Evolutionary conservation across 169 alveolate genomes (phyloP).

Genomic region (Eimeria tenella): DNA sequence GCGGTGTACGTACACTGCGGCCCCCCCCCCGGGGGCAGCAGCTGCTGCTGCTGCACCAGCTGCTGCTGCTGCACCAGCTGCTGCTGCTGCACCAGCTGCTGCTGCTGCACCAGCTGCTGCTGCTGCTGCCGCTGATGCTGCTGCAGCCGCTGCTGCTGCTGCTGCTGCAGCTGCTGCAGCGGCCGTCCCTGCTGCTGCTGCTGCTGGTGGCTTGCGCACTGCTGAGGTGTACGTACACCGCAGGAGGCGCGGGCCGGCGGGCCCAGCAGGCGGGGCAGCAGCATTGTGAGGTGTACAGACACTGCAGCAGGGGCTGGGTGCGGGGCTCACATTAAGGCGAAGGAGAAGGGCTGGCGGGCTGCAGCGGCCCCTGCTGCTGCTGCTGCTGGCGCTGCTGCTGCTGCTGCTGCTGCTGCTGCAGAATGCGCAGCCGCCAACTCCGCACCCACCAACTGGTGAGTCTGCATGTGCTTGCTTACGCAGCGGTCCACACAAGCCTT

Average conservation of each 20-base stretch:
- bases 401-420: background rate
- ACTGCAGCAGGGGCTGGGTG: background rate
- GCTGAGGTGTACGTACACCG: background rate
- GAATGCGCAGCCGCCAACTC: background rate
- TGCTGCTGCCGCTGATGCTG: background rate
- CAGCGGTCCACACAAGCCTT: constrained; percentile 54
- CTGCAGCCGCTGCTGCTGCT: background rate
- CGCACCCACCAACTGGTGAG: constrained; percentile 38
- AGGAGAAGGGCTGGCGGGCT: background rate
- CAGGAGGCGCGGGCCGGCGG: background rate
- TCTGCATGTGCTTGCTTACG: constrained; percentile 12
- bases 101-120: too few relatives aligned
- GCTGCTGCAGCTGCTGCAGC: too few relatives aligned
- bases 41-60: background rate
- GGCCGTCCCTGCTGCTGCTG: too few relatives aligned
- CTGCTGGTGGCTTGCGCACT: background rate
- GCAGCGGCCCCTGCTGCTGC: background rate
- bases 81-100: background rate
- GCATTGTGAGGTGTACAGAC: background rate
- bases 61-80: background rate
- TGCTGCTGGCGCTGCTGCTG: background rate
- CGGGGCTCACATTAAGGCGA: background rate
- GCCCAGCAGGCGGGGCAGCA: background rate
- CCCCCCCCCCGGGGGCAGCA: background rate
- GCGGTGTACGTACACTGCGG: background rate